Percentiles rank a stretch among this genome's conserved stretches.
phyloP scores from a whole-genome alignment of 1,284 basidiomycete genomes.

The Ceratobasidium sp. region DNA sequence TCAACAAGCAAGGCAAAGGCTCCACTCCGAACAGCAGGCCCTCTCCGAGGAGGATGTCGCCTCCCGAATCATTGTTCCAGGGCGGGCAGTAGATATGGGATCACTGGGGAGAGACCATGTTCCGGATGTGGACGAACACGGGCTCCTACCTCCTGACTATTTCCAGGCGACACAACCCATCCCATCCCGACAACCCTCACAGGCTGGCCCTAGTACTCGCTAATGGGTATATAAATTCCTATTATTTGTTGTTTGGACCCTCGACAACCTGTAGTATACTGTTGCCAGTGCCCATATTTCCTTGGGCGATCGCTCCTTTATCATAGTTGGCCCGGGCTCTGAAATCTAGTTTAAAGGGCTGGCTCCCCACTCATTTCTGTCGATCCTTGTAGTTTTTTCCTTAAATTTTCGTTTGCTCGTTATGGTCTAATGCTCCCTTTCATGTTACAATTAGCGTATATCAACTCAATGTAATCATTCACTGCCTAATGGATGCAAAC shows the following conservation, averaged over 20 bases:
- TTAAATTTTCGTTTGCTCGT: too few relatives aligned
- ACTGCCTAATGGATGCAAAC: too few relatives aligned
- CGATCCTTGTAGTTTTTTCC: too few relatives aligned
- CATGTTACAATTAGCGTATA: too few relatives aligned
- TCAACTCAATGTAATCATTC: too few relatives aligned
- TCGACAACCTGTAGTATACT: not conserved
- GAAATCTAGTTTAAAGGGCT: too few relatives aligned
- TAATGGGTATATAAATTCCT: not conserved
- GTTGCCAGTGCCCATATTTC: not conserved
- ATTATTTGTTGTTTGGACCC: not conserved
- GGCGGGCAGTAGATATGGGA: conserved; percentile 35
- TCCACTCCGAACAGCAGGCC: not conserved
- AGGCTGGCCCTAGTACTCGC: conserved; percentile 5
- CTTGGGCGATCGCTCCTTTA: not conserved
- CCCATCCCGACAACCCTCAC: not conserved
- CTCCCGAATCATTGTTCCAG: conserved; percentile 17
- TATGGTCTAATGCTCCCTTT: too few relatives aligned
- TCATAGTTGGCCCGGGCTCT: too few relatives aligned
- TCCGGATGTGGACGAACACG: conserved; percentile 29
- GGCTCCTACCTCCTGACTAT: conserved; percentile 32
- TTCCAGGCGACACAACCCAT: conserved; percentile 26
- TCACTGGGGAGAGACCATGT: conserved; percentile 1
- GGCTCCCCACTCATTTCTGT: too few relatives aligned
- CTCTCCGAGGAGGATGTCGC: conserved; percentile 14
- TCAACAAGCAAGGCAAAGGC: not conserved